phyloP scores from a whole-genome alignment of 106 monocot species.

The Iris macrosiphon region DNA sequence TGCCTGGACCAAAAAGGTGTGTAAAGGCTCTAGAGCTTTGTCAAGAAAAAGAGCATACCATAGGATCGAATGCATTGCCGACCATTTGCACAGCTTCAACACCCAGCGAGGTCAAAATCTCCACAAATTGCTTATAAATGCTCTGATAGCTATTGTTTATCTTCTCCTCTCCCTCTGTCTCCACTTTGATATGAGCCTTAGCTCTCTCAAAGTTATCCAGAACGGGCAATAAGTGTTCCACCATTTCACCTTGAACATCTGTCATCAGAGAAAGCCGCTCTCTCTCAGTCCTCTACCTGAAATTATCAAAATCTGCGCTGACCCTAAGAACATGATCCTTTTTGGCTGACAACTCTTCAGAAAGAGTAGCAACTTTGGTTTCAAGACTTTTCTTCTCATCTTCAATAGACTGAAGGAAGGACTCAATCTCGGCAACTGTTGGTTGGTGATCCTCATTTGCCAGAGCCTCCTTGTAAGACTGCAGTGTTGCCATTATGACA shows the following conservation, averaged over 20 bases:
- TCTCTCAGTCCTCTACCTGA: conserved; percentile 75
- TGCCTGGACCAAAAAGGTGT: too few species aligned
- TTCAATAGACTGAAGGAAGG: conserved; percentile 70
- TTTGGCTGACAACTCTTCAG: conserved; percentile 44
- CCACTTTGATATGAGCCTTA: conserved; percentile 74
- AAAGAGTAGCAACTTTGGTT: conserved; percentile 31
- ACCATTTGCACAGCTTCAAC: conserved; percentile 76
- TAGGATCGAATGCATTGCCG: conserved; percentile 73
- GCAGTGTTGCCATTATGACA: conserved; percentile 25
- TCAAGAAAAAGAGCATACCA: conserved; percentile 37
- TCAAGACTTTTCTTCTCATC: conserved; percentile 58
- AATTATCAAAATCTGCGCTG: conserved; percentile 92
- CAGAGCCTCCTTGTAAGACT: conserved; percentile 76
- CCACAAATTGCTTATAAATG: conserved; percentile 83
- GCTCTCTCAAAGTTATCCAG: conserved; percentile 94
- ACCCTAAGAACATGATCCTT: conserved; percentile 64
- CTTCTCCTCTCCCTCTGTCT: conserved; percentile 75
- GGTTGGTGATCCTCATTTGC: conserved; percentile 46
- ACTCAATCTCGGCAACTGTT: conserved; percentile 59
- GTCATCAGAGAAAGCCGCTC: conserved; percentile 61
- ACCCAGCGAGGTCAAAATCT: conserved; percentile 55
- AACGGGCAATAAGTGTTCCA: conserved; percentile 80
- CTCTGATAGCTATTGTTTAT: conserved; percentile 87
- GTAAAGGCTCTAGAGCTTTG: too few species aligned
- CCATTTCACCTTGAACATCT: conserved; percentile 71